A percentile compares a stretch with the other conserved stretches of the same genome.
Evolutionary conservation across 768 basidiomycete species (phyloP).

Genomic region (Royoungia palumana): DNA sequence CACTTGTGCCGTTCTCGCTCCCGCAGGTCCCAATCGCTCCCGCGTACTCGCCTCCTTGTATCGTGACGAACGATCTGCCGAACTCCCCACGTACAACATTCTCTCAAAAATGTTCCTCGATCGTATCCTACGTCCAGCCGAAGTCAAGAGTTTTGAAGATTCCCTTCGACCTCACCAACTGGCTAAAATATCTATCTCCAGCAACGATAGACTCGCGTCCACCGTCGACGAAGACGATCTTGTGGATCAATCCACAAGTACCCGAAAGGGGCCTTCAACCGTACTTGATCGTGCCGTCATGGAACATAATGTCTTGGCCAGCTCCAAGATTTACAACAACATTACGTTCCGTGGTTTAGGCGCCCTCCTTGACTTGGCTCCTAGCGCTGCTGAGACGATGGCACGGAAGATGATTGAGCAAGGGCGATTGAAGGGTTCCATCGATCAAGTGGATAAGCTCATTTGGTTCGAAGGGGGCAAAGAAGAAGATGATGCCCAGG

Average conservation of each 20-base stretch:
- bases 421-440: slow-evolving; percentile 85
- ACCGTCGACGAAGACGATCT: slow-evolving; percentile 55
- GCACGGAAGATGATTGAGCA: slow-evolving; percentile 99
- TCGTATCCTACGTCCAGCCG: slow-evolving; percentile 86
- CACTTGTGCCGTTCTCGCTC: slow-evolving; percentile 93
- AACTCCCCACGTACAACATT: slow-evolving; percentile 82
- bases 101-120: slow-evolving; percentile 98
- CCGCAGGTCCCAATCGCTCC: slow-evolving; percentile 94
- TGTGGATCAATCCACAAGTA: slow-evolving; percentile 58
- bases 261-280: slow-evolving; percentile 87
- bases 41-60: slow-evolving; percentile 89
- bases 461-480: slow-evolving; percentile 88
- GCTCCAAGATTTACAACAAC: slow-evolving; percentile 96
- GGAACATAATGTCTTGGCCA: slow-evolving; percentile 97
- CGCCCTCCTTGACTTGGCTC: slow-evolving; percentile 81
- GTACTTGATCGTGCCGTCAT: slow-evolving; percentile 97
- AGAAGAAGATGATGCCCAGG: slow-evolving; percentile 91
- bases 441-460: slow-evolving; percentile 93
- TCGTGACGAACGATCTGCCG: slow-evolving; percentile 84
- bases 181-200: slow-evolving; percentile 83
- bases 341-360: slow-evolving; percentile 96
- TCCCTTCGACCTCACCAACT: slow-evolving; percentile 90
- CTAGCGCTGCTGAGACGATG: slow-evolving; percentile 95
- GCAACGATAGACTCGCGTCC: slow-evolving; percentile 77
- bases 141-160: slow-evolving; percentile 86